These are phyloP conservation scores for Populus pruinosa DNA, from an alignment of 345 rosid genomes.

Conservation along the genomic window DNA sequence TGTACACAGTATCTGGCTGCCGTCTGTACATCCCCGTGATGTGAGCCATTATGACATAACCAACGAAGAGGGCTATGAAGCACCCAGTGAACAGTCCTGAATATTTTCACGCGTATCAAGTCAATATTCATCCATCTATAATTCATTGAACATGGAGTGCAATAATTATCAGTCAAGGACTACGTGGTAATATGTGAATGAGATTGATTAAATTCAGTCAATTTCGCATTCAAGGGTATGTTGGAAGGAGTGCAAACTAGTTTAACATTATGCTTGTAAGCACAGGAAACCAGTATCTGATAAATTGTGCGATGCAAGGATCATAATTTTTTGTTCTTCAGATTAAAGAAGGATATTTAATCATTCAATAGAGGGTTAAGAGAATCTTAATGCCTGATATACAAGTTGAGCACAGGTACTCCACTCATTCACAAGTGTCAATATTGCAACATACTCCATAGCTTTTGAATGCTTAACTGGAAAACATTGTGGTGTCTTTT, in stretches of 20 bases:
- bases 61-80: slow-evolving; percentile 82
- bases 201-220: neutral
- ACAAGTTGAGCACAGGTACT: neutral
- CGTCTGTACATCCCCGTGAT: slow-evolving; percentile 75
- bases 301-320: neutral
- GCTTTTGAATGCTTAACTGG: neutral
- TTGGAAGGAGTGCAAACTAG: neutral
- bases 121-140: neutral
- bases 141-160: neutral
- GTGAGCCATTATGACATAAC: slow-evolving; percentile 84
- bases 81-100: slow-evolving; percentile 93
- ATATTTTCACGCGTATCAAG: slow-evolving; percentile 10
- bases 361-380: neutral
- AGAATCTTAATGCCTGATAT: slow-evolving; percentile 5
- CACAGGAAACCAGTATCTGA: neutral
- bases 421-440: slow-evolving; percentile 4
- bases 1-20: slow-evolving; percentile 63
- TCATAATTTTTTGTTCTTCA: neutral
- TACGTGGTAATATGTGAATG: neutral
- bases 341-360: neutral
- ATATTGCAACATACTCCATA: neutral
- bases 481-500: slow-evolving; percentile 9
- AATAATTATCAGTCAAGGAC: neutral
- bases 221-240: neutral
- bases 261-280: neutral